Evolutionary conservation across 73 alveolate species (phyloP).

Genomic region (Breviolum minutum): DNA sequence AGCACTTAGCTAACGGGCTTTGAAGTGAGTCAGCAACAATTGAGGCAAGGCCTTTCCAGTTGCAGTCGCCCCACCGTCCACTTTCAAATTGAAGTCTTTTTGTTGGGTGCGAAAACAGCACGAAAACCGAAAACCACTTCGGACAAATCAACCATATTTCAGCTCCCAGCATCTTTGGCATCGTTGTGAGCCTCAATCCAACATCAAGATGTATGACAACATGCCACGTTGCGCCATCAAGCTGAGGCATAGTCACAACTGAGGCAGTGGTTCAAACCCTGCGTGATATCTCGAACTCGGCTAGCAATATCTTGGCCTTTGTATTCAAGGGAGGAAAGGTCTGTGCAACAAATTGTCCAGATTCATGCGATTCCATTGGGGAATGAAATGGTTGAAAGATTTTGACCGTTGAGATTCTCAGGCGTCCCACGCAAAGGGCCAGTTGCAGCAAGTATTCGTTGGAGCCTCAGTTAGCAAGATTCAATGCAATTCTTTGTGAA

Average conservation of each 20-base stretch:
- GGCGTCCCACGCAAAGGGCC: constrained; percentile 30
- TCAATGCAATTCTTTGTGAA: background rate
- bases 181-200: background rate
- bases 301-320: constrained; percentile 66
- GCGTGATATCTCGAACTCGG: constrained; percentile 2
- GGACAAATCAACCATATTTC: background rate
- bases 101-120: too few species aligned
- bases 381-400: background rate
- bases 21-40: background rate
- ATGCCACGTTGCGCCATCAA: background rate
- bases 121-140: background rate
- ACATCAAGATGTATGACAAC: background rate
- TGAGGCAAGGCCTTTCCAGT: constrained; percentile 4
- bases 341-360: background rate
- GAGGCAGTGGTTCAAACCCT: constrained; percentile 34
- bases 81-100: too few species aligned
- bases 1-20: background rate
- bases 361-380: background rate
- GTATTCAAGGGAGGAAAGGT: background rate
- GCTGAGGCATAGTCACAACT: background rate
- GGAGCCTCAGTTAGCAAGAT: constrained; percentile 1
- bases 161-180: background rate
- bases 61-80: too few species aligned
- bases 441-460: constrained; percentile 17
- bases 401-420: background rate